These are phyloP conservation scores for Cladobotryum mycophilum DNA, from an alignment of 2,329 filamentous ascomycete species.

Conservation along the genomic window DNA sequence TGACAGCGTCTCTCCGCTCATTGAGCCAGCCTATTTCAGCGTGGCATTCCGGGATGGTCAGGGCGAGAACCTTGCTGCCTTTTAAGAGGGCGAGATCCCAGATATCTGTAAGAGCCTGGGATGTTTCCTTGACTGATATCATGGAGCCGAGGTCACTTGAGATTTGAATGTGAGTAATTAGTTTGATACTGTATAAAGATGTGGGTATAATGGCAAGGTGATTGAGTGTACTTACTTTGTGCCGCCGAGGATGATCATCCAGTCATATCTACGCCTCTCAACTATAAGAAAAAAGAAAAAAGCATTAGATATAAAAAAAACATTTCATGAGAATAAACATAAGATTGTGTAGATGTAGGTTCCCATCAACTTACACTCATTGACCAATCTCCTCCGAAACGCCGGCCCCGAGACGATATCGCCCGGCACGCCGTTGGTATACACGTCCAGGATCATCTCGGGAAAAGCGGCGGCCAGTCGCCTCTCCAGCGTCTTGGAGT, in stretches of 20 bases:
- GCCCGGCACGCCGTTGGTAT: slow-evolving; percentile 45
- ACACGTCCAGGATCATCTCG: slow-evolving; percentile 35
- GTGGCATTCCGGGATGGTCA: slow-evolving; percentile 54
- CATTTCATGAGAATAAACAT: too few species aligned
- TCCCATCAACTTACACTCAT: slow-evolving; percentile 28
- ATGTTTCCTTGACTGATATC: slow-evolving; percentile 36
- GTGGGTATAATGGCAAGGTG: not conserved
- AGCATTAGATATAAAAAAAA: not conserved
- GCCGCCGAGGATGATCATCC: slow-evolving; percentile 57
- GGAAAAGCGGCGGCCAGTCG: slow-evolving; percentile 42
- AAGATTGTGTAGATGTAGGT: not conserved
- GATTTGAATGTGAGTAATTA: not conserved
- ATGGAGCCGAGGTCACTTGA: slow-evolving; percentile 45
- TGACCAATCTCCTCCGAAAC: slow-evolving; percentile 26
- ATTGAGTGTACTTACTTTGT: slow-evolving; percentile 46
- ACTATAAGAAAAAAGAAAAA: slow-evolving; percentile 14
- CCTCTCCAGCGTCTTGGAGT: slow-evolving; percentile 42
- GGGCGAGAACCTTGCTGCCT: slow-evolving; percentile 51
- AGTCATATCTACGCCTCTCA: slow-evolving; percentile 41
- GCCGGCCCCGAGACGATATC: slow-evolving; percentile 37
- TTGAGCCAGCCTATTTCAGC: slow-evolving; percentile 23
- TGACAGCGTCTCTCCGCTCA: slow-evolving; percentile 39
- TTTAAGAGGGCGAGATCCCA: slow-evolving; percentile 46
- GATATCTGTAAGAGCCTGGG: slow-evolving; percentile 39
- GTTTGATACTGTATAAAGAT: not conserved